phyloP scores from a whole-genome alignment of 805 yeast genomes.

The Metschnikowia corniflorae region DNA sequence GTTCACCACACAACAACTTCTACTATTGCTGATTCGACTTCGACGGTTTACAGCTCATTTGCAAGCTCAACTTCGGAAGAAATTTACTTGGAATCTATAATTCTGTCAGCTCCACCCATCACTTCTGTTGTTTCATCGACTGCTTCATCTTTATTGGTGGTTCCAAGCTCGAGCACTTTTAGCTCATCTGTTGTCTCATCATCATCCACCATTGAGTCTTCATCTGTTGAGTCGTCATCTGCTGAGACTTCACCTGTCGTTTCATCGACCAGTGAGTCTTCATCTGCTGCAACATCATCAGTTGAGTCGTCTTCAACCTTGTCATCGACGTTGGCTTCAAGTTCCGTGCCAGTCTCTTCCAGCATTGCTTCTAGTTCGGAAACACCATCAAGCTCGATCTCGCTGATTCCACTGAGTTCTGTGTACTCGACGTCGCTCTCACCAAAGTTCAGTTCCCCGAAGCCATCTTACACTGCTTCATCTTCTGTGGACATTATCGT shows the following conservation, averaged over 20 bases:
- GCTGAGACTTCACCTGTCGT: neutral
- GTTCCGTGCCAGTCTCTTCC: neutral
- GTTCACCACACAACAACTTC: neutral
- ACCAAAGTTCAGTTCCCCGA: too few relatives aligned
- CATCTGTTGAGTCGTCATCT: neutral
- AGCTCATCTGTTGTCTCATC: too few relatives aligned
- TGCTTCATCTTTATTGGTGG: too few relatives aligned
- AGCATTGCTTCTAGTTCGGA: neutral
- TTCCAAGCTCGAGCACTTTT: too few relatives aligned
- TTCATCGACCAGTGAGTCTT: neutral
- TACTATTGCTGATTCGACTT: neutral
- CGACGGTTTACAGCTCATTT: neutral
- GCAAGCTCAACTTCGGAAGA: too few relatives aligned
- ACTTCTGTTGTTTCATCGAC: neutral
- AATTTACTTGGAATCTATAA: too few relatives aligned
- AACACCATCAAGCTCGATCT: neutral
- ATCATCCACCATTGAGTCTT: neutral
- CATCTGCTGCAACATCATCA: neutral
- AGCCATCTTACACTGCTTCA: too few relatives aligned
- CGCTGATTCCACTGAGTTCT: neutral
- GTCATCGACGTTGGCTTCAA: neutral
- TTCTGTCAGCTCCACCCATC: too few relatives aligned
- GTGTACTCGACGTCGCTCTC: neutral
- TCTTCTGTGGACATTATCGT: conserved; percentile 1
- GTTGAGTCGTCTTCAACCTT: neutral